Conservation (phyloP, 108 stramenopile genomes). For the Skeletonema potamos region DNA sequence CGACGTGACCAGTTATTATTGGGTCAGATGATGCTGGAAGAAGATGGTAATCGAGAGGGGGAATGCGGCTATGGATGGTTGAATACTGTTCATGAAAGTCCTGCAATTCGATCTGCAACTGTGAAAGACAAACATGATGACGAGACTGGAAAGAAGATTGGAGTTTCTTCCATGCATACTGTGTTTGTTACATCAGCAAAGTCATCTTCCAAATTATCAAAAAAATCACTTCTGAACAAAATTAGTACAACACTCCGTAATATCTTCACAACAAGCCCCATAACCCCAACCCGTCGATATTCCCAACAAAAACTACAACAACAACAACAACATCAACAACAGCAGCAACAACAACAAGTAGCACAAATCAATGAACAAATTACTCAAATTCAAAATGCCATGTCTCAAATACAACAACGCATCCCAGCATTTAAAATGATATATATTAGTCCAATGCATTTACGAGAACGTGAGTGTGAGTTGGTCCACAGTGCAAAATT, state of each 20-base stretch:
- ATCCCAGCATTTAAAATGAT: constrained; percentile 75
- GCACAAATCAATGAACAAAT: not conserved
- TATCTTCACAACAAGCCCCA: too few relatives aligned
- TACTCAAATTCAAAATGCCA: constrained; percentile 31
- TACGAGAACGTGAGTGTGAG: constrained; percentile 50
- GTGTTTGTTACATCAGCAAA: too few relatives aligned
- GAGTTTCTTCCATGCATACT: too few relatives aligned
- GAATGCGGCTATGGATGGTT: not conserved
- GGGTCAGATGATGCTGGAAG: not conserved
- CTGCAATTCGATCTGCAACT: not conserved
- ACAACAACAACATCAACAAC: too few relatives aligned
- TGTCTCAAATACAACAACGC: constrained; percentile 47
- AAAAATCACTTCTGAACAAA: not conserved
- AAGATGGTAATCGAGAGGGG: not conserved
- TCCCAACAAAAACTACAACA: not conserved
- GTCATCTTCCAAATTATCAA: too few relatives aligned
- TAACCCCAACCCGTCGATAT: too few relatives aligned
- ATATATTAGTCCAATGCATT: constrained; percentile 73
- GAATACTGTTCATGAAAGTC: not conserved
- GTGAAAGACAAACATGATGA: too few relatives aligned
- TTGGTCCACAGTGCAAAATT: constrained; percentile 14
- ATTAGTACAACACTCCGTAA: not conserved
- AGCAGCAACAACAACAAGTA: not conserved
- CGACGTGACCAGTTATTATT: not conserved
- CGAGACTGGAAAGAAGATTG: too few relatives aligned